phyloP scores from a whole-genome alignment of 1,284 basidiomycete species.

The Moniliophthora roreri region DNA sequence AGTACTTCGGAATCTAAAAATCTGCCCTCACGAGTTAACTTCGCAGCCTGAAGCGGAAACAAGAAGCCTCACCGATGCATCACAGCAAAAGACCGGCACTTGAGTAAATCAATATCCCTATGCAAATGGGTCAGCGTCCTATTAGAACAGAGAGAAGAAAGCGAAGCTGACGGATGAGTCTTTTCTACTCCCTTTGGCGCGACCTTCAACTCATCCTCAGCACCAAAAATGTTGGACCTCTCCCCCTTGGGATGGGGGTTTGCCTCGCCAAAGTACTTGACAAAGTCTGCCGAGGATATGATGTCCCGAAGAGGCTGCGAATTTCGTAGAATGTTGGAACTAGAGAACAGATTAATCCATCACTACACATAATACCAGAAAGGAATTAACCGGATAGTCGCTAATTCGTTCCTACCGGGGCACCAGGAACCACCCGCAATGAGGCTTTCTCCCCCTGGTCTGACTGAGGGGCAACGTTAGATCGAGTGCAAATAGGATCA shows the following conservation, averaged over 20 bases:
- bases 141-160: neutral
- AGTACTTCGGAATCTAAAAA: constrained; percentile 80
- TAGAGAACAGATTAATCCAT: constrained; percentile 23
- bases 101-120: constrained; percentile 85
- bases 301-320: constrained; percentile 63
- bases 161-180: constrained; percentile 59
- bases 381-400: constrained; percentile 59
- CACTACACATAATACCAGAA: constrained; percentile 5
- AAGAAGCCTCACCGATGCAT: constrained; percentile 51
- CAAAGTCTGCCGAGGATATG: constrained; percentile 68
- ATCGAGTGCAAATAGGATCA: neutral
- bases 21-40: constrained; percentile 35
- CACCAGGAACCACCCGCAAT: constrained; percentile 86
- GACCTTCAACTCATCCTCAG: constrained; percentile 80
- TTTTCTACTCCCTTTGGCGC: constrained; percentile 90
- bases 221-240: constrained; percentile 76
- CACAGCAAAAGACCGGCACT: constrained; percentile 80
- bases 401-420: constrained; percentile 78
- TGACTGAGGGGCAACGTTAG: constrained; percentile 45
- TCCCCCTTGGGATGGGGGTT: constrained; percentile 59
- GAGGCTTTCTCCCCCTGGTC: constrained; percentile 66
- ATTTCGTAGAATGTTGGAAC: constrained; percentile 64
- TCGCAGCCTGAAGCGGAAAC: neutral
- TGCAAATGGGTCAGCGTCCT: neutral
- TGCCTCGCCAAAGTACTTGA: constrained; percentile 71